phyloP scores from a whole-genome alignment of 1,139 yeast species.

The Blastobotrys elegans region DNA sequence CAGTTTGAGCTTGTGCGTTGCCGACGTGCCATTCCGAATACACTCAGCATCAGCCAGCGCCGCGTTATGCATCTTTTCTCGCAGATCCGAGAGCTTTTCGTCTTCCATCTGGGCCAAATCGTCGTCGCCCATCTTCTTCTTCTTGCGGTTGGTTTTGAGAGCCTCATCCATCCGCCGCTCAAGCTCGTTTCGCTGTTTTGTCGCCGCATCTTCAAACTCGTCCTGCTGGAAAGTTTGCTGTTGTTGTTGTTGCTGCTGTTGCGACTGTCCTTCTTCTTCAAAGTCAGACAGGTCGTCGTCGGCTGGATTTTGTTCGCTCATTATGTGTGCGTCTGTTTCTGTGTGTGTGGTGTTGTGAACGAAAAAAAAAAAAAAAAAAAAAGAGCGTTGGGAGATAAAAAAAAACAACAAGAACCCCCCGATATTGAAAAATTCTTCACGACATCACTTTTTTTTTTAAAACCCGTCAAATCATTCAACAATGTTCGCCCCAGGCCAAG shows the following conservation, averaged over 20 bases:
- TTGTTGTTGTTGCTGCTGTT: slow-evolving; percentile 16
- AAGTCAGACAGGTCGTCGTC: slow-evolving; percentile 37
- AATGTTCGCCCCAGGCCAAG: slow-evolving; percentile 79
- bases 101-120: slow-evolving; percentile 94
- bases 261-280: slow-evolving; percentile 33
- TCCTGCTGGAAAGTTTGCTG: slow-evolving; percentile 25
- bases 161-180: slow-evolving; percentile 81
- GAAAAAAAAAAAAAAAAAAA: no score
- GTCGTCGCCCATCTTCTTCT: slow-evolving; percentile 70
- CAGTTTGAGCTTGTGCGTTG: slow-evolving; percentile 78
- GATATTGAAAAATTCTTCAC: no score
- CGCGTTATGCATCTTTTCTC: slow-evolving; percentile 89
- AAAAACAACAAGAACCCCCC: no score
- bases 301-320: no score
- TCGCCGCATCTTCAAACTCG: slow-evolving; percentile 37
- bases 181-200: slow-evolving; percentile 64
- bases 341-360: no score
- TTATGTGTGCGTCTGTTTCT: no score
- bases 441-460: no score
- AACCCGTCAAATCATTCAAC: no score
- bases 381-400: no score
- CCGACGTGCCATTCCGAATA: slow-evolving; percentile 60
- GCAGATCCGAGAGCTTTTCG: slow-evolving; percentile 73
- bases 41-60: slow-evolving; percentile 88
- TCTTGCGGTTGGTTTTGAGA: slow-evolving; percentile 47